These are phyloP conservation scores for Geotrichum macrosporum DNA, from an alignment of 1,139 yeast species.

Conservation along the genomic window DNA sequence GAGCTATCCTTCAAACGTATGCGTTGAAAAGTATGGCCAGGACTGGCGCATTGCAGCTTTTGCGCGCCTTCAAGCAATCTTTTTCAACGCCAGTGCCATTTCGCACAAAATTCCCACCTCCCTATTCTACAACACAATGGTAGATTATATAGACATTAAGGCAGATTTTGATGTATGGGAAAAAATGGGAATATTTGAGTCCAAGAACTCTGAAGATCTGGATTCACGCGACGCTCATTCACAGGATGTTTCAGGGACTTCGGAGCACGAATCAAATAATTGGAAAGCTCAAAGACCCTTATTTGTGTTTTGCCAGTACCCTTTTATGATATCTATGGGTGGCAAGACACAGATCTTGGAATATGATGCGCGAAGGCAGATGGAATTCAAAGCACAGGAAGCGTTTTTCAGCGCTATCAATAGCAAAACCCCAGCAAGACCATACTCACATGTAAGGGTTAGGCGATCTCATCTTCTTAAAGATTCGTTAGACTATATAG, in stretches of 20 bases:
- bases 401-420: conserved; percentile 77
- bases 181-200: conserved; percentile 24
- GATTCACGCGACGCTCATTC: too few relatives aligned
- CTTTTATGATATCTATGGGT: conserved; percentile 76
- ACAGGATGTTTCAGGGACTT: too few relatives aligned
- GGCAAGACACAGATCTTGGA: conserved; percentile 76
- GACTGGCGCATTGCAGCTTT: conserved; percentile 81
- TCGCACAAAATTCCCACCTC: conserved; percentile 45
- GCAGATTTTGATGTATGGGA: conserved; percentile 88
- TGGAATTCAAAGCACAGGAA: conserved; percentile 87
- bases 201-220: conserved; percentile 9
- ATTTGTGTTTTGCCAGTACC: conserved; percentile 65
- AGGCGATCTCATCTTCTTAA: conserved; percentile 62
- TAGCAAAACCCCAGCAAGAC: conserved; percentile 55
- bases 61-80: conserved; percentile 52
- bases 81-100: conserved; percentile 53
- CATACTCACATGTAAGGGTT: conserved; percentile 62
- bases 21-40: conserved; percentile 58
- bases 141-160: conserved; percentile 71
- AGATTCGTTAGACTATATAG: conserved; percentile 71
- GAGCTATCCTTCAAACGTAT: not conserved
- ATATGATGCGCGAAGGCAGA: conserved; percentile 73
- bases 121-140: conserved; percentile 71
- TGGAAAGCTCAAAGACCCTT: conserved; percentile 8
- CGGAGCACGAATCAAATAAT: too few relatives aligned